Conservation (phyloP, 1,139 yeast genomes). For the Taphrina communis region DNA sequence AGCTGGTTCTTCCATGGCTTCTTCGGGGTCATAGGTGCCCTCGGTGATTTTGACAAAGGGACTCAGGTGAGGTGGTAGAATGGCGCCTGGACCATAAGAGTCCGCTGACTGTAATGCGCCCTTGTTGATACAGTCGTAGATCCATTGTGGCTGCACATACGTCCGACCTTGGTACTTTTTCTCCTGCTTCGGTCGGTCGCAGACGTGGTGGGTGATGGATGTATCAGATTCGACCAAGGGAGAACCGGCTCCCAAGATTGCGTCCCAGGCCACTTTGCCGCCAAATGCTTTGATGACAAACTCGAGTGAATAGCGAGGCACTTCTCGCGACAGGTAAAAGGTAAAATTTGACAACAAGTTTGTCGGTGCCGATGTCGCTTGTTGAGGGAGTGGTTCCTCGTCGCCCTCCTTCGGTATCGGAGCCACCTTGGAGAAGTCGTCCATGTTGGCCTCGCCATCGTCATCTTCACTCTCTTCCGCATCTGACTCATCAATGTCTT, state of each 20-base stretch:
- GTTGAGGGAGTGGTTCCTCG: conserved; percentile 79
- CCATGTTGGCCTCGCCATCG: conserved; percentile 55
- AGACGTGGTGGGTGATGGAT: conserved; percentile 86
- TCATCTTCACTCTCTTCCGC: conserved; percentile 54
- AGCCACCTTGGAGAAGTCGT: conserved; percentile 62
- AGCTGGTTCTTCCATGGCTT: conserved; percentile 55
- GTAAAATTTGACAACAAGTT: conserved; percentile 73
- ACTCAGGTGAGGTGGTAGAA: conserved; percentile 92
- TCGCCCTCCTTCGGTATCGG: conserved; percentile 58
- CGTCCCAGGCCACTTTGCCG: conserved; percentile 83
- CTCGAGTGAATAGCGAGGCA: conserved; percentile 87
- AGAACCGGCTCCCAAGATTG: conserved; percentile 72
- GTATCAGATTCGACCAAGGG: conserved; percentile 48
- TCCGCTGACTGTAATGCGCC: conserved; percentile 74
- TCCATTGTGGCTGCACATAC: conserved; percentile 97
- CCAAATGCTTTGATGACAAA: conserved; percentile 87
- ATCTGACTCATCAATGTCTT: conserved; percentile 3
- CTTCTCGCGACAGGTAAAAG: conserved; percentile 93
- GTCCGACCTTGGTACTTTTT: conserved; percentile 88
- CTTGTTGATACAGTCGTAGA: conserved; percentile 88
- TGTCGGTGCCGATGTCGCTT: conserved; percentile 66
- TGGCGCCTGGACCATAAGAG: conserved; percentile 89
- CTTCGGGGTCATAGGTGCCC: conserved; percentile 84
- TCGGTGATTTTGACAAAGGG: conserved; percentile 92
- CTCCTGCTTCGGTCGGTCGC: conserved; percentile 83